phyloP scores from a whole-genome alignment of 75 land plant species.

The Sequoia sempervirens region DNA sequence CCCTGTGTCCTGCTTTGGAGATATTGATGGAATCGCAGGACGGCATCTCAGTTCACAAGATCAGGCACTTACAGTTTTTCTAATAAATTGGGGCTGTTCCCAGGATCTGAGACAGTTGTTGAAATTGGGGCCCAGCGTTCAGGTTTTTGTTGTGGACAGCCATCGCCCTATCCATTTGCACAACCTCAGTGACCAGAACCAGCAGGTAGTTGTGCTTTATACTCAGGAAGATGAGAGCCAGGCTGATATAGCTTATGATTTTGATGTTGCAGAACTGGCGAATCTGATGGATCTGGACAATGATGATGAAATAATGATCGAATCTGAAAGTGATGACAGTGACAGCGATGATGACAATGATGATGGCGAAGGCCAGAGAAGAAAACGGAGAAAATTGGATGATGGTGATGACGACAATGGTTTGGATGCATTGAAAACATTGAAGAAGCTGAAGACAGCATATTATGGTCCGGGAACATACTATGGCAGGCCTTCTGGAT shows the following conservation, averaged over 20 bases:
- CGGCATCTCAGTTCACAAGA: conserved; percentile 24
- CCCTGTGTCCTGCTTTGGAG: conserved; percentile 73
- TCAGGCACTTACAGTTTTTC: conserved; percentile 46
- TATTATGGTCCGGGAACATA: conserved; percentile 85
- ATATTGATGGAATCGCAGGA: conserved; percentile 49
- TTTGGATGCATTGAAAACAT: conserved; percentile 33
- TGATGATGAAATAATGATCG: conserved; percentile 35
- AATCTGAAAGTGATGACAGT: conserved; percentile 41
- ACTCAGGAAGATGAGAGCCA: conserved; percentile 77
- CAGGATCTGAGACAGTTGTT: conserved; percentile 58
- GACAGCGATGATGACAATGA: conserved; percentile 41
- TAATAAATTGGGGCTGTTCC: conserved; percentile 92
- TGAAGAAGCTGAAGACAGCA: conserved; percentile 42
- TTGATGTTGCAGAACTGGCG: conserved; percentile 59
- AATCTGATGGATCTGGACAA: conserved; percentile 41
- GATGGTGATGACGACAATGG: conserved; percentile 23
- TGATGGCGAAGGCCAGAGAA: conserved; percentile 21
- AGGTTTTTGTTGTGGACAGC: conserved; percentile 87
- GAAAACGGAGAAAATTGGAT: conserved; percentile 15
- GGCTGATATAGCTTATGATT: conserved; percentile 74
- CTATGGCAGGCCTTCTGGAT: conserved; percentile 90
- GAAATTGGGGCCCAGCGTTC: conserved; percentile 49
- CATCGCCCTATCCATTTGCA: conserved; percentile 93
- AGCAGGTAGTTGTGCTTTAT: conserved; percentile 69
- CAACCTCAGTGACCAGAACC: conserved; percentile 67